Base-by-base conservation (phyloP, 2,329 filamentous ascomycete species). In the Erysiphe neolycopersici region DNA sequence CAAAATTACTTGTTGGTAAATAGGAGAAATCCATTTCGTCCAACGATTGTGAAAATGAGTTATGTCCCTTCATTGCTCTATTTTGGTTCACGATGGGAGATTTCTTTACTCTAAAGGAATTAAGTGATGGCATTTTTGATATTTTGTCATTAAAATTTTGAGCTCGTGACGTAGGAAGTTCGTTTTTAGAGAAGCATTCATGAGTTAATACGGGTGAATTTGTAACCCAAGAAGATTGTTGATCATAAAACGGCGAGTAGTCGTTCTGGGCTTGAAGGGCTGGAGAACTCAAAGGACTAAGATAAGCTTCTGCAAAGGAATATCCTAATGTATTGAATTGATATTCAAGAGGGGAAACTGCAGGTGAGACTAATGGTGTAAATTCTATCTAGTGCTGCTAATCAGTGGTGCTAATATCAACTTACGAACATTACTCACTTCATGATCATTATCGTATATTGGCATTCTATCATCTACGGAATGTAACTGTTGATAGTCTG, bases 271-370 rank as follows among this genome's bases (percentile, higher is more conserved):
- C 78, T 57, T 80, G 76, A 16, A 89, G 63, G 3, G 80, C 79
- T 1, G 81, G 81, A 14, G 81, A 89, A 5, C 79, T 84, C 41
- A 89, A 65, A 10, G 81, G 81, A 54, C 80, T 89, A 57, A 89
- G 85, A 60, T 84, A 87, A 31, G 78, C 70, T 32, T 70, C 71
- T 0, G 77, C 74, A 3, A 80, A 66, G 39, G 68, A 64, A 40
- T 57, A 58, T 44, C 71, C 67, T 12, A 64, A 63, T 36, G 61
- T 57, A 51, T 56, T 58, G 55, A 81, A 83, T 49, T 76, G 73
- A 37, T 71, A 65, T 53, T 85, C 81, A 42, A 84, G 65, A 18
- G 81, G 80, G 1, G 80, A 85, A 38, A 87, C 79, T 4, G 79
- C 81, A n/a, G 81, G 81, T 16, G 81, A 85, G 11, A 81, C 79